Percentiles rank a stretch among this genome's conserved stretches.
These are phyloP conservation scores for Gynochthodes officinalis DNA, from an alignment of 257 asterid species.

Conservation along the genomic window DNA sequence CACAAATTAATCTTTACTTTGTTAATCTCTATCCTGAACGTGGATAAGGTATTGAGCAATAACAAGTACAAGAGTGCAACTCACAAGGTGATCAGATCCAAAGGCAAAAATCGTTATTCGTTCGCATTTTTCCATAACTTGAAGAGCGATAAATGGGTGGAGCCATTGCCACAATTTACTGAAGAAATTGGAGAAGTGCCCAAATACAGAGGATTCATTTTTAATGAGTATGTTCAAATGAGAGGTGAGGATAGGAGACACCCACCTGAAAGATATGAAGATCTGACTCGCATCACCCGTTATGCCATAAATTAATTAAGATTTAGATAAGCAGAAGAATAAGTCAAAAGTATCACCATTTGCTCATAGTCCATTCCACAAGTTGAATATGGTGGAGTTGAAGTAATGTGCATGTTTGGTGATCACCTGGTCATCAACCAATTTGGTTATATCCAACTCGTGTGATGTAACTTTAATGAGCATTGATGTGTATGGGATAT, in stretches of 20 bases:
- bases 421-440: no score
- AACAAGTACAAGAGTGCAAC: slow-evolving; percentile 46
- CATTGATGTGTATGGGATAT: no score
- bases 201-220: slow-evolving; percentile 34
- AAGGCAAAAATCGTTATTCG: slow-evolving; percentile 33
- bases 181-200: slow-evolving; percentile 34
- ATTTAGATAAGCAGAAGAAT: not conserved
- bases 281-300: slow-evolving; percentile 27
- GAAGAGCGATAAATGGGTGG: slow-evolving; percentile 43
- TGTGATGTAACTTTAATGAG: not conserved
- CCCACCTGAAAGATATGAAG: slow-evolving; percentile 39
- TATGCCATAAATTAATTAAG: slow-evolving; percentile 20
- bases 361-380: no score
- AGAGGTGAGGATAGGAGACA: slow-evolving; percentile 36
- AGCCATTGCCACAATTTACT: slow-evolving; percentile 45
- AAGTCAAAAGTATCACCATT: no score
- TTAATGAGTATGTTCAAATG: slow-evolving; percentile 26
- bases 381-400: no score
- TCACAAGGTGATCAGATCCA: slow-evolving; percentile 36
- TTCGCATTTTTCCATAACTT: slow-evolving; percentile 38
- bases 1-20: not conserved
- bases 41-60: slow-evolving; percentile 32
- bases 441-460: not conserved
- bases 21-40: not conserved
- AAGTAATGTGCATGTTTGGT: no score